Conservation (phyloP, 2,329 filamentous ascomycete species). For the Phoma herbarum region DNA sequence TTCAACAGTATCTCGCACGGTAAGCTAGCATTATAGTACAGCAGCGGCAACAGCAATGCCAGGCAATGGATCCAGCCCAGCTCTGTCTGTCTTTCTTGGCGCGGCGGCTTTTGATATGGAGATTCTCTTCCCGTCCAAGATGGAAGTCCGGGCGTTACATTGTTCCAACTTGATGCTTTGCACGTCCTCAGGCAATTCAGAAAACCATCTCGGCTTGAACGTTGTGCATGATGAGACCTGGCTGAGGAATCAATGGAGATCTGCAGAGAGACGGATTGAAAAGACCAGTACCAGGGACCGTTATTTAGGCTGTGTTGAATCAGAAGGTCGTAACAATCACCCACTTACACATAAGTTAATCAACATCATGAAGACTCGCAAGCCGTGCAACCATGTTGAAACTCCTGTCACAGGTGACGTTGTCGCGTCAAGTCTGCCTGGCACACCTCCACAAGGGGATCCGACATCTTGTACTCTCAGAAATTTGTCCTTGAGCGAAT, state of each 20-base stretch:
- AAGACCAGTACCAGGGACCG: too few relatives aligned
- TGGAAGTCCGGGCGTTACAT: background rate
- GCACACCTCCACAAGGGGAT: background rate
- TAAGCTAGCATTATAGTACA: background rate
- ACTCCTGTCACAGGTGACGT: background rate
- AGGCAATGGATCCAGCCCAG: background rate
- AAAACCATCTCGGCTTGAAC: slow-evolving; percentile 1
- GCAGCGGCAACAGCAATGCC: slow-evolving; percentile 1
- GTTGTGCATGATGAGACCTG: too few relatives aligned
- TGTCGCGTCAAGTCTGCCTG: background rate
- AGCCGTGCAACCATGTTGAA: background rate
- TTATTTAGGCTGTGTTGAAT: too few relatives aligned
- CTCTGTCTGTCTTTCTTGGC: background rate
- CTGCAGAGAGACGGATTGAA: too few relatives aligned
- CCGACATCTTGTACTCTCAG: background rate
- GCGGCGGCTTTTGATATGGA: background rate
- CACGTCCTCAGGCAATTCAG: background rate
- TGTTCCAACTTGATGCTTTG: slow-evolving; percentile 5
- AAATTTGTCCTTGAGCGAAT: background rate
- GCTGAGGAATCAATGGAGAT: too few relatives aligned
- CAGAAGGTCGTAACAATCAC: too few relatives aligned
- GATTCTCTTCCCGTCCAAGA: background rate
- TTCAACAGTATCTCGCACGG: background rate
- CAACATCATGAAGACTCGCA: background rate
- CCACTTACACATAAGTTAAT: too few relatives aligned